Conservation (phyloP, 2,329 filamentous ascomycete genomes). For the Hyphodiscus sp. region DNA sequence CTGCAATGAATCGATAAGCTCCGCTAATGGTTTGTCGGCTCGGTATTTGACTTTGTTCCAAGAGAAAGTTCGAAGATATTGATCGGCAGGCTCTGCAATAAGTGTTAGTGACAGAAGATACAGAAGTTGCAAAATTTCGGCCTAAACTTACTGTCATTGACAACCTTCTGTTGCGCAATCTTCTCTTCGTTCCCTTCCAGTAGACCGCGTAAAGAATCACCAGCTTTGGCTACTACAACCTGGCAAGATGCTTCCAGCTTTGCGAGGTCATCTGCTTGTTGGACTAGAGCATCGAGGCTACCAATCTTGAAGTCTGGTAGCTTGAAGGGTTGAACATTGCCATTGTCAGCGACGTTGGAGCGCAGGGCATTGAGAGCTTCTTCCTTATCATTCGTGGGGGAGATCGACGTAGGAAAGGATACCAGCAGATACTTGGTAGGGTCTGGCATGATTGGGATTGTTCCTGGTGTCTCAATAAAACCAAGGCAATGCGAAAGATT, state of each 20-base stretch:
- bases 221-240: conserved; percentile 76
- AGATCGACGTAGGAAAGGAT: conserved; percentile 82
- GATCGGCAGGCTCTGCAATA: conserved; percentile 78
- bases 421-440: conserved; percentile 70
- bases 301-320: conserved; percentile 98
- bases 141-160: conserved; percentile 71
- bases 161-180: conserved; percentile 72
- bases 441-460: conserved; percentile 22
- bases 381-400: conserved; percentile 71
- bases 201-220: conserved; percentile 27
- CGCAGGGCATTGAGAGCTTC: conserved; percentile 75
- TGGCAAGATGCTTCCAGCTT: conserved; percentile 81
- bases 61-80: conserved; percentile 80
- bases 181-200: conserved; percentile 31
- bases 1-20: conserved; percentile 80
- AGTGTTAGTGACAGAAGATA: conserved; percentile 9
- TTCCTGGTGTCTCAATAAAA: background rate
- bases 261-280: conserved; percentile 89
- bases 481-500: background rate
- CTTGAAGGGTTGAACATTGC: conserved; percentile 67
- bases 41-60: conserved; percentile 99
- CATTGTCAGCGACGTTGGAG: conserved; percentile 69
- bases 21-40: conserved; percentile 80
- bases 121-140: background rate
- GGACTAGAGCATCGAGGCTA: conserved; percentile 87